Base-by-base conservation (phyloP, 192 early-diverging fungal genomes). In the Rhizoclosmatium sp. region DNA sequence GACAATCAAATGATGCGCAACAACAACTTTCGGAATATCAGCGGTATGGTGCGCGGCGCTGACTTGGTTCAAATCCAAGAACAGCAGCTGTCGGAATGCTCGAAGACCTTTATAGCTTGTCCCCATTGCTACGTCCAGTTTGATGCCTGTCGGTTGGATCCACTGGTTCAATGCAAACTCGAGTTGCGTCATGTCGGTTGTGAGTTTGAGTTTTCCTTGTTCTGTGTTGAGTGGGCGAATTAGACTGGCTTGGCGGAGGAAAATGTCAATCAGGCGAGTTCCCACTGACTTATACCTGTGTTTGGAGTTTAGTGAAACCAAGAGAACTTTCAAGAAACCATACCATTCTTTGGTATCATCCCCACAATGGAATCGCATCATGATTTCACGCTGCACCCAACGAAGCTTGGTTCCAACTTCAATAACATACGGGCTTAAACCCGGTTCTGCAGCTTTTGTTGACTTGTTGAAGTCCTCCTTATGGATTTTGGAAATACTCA, bases 111-210 rank as follows among this genome's bases (percentile, higher is more conserved):
- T 82, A 72, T 91, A 91, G 40, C 83, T 83, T 12, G 89, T 76
- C 19, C 86, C 89, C 54, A 90, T 64, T 68, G 91, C 89, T 23
- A 70, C 41, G 21, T 92, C 91, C 40, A 92, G 78, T 69, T 87
- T 90, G 71, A 88, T 75, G 12, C 90, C 87, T 72, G 82, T 82
- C 16, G 89, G 87, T 48, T 79, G 73, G 48, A 93, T 73, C 81
- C 89, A 90, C 75, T 92, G 91, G 76, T 81, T 92, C 5, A 92
- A 69, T 3, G 82, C 85, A 80, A 91, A 93, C 73, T 94, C 93
- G 31, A 94, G 80, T 73, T 93, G 92, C 9, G 91, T 89, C 86
- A 94, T 88, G 78, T 94, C 93, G 49, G 82, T 81, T 40, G 91
- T 90, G 47, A 94, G 82, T 70, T 91, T 87, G 31, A 92, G 80